Conservation (phyloP, 345 rosid genomes). For the Erysimum cheiranthoides region DNA sequence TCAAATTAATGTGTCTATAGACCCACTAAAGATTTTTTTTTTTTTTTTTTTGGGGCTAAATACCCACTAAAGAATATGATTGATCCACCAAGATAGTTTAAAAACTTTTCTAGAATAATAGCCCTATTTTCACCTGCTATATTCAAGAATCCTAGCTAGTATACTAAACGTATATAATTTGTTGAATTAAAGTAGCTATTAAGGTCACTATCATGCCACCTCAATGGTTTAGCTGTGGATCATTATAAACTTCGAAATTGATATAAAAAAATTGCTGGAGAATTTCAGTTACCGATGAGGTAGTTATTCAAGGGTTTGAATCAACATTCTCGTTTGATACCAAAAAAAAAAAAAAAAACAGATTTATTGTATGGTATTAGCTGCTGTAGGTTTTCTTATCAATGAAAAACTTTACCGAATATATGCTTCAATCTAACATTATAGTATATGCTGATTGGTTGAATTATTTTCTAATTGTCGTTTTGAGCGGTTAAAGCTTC, state of each 20-base stretch:
- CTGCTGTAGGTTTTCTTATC: background rate
- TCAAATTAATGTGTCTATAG: slow-evolving; percentile 11
- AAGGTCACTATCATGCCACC: slow-evolving; percentile 17
- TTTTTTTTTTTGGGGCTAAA: too few species aligned
- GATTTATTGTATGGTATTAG: background rate
- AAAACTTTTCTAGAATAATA: background rate
- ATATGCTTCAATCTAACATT: too few species aligned
- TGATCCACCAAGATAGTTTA: slow-evolving; percentile 1
- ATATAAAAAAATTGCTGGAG: background rate
- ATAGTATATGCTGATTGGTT: background rate
- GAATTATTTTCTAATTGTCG: background rate
- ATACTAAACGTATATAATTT: slow-evolving; percentile 22
- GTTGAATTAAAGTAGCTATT: slow-evolving; percentile 9
- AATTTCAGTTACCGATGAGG: background rate
- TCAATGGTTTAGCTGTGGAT: slow-evolving; percentile 6
- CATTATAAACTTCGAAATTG: background rate
- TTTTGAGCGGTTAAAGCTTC: background rate
- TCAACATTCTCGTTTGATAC: slow-evolving; percentile 8
- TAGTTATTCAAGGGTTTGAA: background rate
- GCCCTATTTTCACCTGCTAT: slow-evolving; percentile 15
- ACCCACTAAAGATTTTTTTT: slow-evolving; percentile 11
- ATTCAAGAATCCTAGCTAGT: slow-evolving; percentile 1
- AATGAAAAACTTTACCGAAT: background rate
- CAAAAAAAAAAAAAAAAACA: background rate
- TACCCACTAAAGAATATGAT: slow-evolving; percentile 21